Conservation (phyloP, 2,329 filamentous ascomycete species). For the Mariannaea elegans region DNA sequence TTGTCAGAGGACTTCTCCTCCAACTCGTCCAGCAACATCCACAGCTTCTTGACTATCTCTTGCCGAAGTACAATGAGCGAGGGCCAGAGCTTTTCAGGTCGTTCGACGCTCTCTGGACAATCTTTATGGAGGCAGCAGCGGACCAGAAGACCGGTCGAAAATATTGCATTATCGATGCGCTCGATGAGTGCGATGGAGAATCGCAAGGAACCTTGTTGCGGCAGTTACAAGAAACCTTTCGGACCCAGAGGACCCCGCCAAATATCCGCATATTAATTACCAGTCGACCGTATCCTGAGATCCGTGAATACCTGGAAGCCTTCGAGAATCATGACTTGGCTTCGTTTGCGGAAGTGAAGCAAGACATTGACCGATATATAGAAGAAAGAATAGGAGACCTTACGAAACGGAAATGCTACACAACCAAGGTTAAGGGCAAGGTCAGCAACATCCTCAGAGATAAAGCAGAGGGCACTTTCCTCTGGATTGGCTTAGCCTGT, state of each 20-base stretch:
- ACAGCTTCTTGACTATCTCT: constrained; percentile 27
- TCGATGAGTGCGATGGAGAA: constrained; percentile 34
- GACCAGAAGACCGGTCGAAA: constrained; percentile 28
- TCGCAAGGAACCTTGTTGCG: constrained; percentile 26
- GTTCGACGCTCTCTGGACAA: constrained; percentile 34
- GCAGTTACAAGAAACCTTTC: constrained; percentile 25
- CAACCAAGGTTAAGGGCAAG: constrained; percentile 24
- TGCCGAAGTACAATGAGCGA: constrained; percentile 30
- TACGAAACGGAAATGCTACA: constrained; percentile 29
- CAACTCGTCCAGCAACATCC: constrained; percentile 33
- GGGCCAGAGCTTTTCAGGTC: constrained; percentile 26
- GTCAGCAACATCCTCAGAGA: constrained; percentile 30
- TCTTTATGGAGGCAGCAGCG: constrained; percentile 24
- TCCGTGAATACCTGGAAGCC: constrained; percentile 20
- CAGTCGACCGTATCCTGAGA: constrained; percentile 31
- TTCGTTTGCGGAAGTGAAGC: constrained; percentile 30
- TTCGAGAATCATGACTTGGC: constrained; percentile 35
- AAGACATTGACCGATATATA: constrained; percentile 30
- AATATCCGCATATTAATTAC: constrained; percentile 27
- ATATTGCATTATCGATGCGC: constrained; percentile 34
- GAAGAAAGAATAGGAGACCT: constrained; percentile 30
- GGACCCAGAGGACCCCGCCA: neutral
- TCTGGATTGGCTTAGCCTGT: constrained; percentile 37
- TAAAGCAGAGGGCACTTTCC: constrained; percentile 37
- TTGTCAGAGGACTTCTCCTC: constrained; percentile 35